phyloP scores from a whole-genome alignment of 805 yeast genomes.

The Sugiyamaella mastotermitis region DNA sequence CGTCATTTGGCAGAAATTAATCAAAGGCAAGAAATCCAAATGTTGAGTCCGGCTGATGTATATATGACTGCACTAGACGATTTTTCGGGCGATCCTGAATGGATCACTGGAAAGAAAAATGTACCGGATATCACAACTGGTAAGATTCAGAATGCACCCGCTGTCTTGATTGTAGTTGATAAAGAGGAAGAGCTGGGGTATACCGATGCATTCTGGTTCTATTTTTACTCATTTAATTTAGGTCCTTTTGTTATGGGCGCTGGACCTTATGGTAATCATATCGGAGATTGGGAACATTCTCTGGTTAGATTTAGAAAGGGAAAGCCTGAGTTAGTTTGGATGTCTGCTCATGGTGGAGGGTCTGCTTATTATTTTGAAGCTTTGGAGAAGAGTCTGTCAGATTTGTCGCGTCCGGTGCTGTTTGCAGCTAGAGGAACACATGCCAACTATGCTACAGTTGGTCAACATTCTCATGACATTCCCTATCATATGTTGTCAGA shows the following conservation, averaged over 20 bases:
- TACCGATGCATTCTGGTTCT: conserved; percentile 96
- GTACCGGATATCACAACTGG: conserved; percentile 71
- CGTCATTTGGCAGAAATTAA: conserved; percentile 7
- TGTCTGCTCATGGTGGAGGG: conserved; percentile 98
- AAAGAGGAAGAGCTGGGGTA: conserved; percentile 93
- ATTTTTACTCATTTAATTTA: conserved; percentile 85
- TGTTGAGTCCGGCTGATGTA: conserved; percentile 32
- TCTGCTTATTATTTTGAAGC: conserved; percentile 78
- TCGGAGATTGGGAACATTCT: conserved; percentile 98
- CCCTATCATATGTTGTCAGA: conserved; percentile 89
- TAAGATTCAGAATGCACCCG: conserved; percentile 68
- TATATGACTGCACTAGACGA: conserved; percentile 65
- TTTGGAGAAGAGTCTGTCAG: conserved; percentile 53
- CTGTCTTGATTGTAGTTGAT: conserved; percentile 75
- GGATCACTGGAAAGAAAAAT: conserved; percentile 72
- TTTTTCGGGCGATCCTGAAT: conserved; percentile 67
- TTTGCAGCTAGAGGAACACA: conserved; percentile 95
- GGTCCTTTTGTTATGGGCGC: conserved; percentile 98
- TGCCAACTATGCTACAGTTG: conserved; percentile 93
- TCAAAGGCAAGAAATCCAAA: conserved; percentile 25
- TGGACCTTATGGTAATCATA: conserved; percentile 96
- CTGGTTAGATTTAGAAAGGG: conserved; percentile 79
- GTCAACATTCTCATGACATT: conserved; percentile 91
- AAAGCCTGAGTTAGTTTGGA: conserved; percentile 79
- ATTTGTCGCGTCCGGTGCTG: conserved; percentile 57